These are phyloP conservation scores for Guyanaporus albipodus DNA, from an alignment of 768 basidiomycete genomes.

Conservation along the genomic window DNA sequence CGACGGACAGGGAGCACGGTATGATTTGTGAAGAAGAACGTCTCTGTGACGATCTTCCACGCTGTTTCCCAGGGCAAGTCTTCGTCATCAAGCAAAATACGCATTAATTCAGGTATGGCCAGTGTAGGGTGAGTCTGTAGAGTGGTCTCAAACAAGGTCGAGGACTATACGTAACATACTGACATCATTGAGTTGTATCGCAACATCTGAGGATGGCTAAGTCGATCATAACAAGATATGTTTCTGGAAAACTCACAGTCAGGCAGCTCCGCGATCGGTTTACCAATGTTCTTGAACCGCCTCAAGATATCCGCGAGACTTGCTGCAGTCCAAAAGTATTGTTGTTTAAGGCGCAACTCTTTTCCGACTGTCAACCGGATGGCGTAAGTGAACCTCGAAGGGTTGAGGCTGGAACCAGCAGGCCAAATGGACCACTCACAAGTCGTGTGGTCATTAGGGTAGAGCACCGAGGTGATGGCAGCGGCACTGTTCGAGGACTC, in stretches of 20 bases:
- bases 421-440: constrained; percentile 34
- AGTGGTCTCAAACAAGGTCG: constrained; percentile 1
- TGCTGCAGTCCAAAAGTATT: constrained; percentile 94
- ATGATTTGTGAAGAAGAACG: constrained; percentile 96
- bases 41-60: constrained; percentile 86
- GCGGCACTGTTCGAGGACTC: constrained; percentile 86
- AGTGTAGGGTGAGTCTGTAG: constrained; percentile 90
- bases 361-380: constrained; percentile 58
- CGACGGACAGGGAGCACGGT: constrained; percentile 79
- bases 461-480: constrained; percentile 91
- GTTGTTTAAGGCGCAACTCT: constrained; percentile 89
- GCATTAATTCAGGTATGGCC: constrained; percentile 93
- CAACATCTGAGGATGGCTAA: constrained; percentile 51
- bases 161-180: constrained; percentile 15
- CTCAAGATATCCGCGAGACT: constrained; percentile 86
- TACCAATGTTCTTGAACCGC: constrained; percentile 86
- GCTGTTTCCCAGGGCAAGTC: constrained; percentile 78
- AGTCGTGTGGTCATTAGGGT: constrained; percentile 89
- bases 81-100: constrained; percentile 89
- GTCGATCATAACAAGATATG: constrained; percentile 1
- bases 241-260: constrained; percentile 53
- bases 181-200: constrained; percentile 94
- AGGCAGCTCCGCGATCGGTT: constrained; percentile 75
- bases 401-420: too few relatives aligned
- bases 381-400: background rate